Percentiles rank a stretch among this genome's conserved stretches.
These are phyloP conservation scores for Fusarium hainanense DNA, from an alignment of 2,329 filamentous ascomycete species.

Conservation along the genomic window DNA sequence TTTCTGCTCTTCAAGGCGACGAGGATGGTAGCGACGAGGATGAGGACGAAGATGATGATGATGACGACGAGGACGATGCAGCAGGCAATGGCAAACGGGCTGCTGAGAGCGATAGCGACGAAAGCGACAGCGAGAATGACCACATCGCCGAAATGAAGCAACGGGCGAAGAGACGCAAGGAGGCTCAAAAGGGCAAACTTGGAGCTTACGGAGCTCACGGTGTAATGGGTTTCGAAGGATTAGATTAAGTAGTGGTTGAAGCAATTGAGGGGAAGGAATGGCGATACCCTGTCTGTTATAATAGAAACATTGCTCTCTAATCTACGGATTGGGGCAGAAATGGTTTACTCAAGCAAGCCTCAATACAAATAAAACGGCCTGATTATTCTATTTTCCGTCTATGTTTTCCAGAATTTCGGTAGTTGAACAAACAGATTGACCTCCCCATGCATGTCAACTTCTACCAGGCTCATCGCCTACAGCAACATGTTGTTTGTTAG, in stretches of 20 bases:
- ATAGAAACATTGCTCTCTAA: neutral
- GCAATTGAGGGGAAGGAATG: neutral
- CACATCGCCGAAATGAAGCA: conserved; percentile 56
- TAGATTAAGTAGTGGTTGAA: conserved; percentile 51
- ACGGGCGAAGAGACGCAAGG: conserved; percentile 58
- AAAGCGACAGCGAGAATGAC: conserved; percentile 55
- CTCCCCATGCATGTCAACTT: no score
- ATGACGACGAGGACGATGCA: conserved; percentile 58
- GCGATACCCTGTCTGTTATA: conserved; percentile 27
- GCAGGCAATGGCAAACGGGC: conserved; percentile 59
- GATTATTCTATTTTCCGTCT: neutral
- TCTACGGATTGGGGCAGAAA: neutral
- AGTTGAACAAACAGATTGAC: neutral
- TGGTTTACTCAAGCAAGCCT: neutral
- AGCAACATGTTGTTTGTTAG: no score
- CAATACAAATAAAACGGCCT: neutral
- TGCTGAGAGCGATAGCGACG: conserved; percentile 62
- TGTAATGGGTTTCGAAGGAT: conserved; percentile 61
- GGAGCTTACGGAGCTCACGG: conserved; percentile 64
- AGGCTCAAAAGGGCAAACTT: conserved; percentile 55
- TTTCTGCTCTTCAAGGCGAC: conserved; percentile 63
- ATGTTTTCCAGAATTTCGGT: neutral
- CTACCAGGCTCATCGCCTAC: no score
- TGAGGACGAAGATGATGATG: conserved; percentile 57
- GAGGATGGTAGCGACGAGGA: conserved; percentile 50